Evolutionary conservation across 139 green algal species (phyloP).

Genomic region (Chlamydomonas sp.): DNA sequence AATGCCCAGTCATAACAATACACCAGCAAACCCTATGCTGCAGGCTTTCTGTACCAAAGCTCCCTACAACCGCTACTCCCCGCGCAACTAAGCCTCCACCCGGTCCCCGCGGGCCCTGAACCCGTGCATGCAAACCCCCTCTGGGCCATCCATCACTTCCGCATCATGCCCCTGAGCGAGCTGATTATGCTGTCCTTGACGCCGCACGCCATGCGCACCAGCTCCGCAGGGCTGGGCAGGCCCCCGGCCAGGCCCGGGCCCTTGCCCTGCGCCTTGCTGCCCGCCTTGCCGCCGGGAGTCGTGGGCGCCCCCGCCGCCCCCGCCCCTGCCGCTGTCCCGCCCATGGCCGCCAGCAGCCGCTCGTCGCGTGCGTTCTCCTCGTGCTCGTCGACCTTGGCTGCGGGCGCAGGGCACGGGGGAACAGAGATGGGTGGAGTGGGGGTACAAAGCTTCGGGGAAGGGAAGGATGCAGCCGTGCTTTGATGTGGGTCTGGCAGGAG

Average conservation of each 20-base stretch:
- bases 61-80: too few species aligned
- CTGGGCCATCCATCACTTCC: too few species aligned
- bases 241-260: neutral
- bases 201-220: neutral
- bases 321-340: neutral
- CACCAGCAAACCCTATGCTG: too few species aligned
- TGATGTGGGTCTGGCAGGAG: too few species aligned
- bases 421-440: neutral
- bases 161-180: neutral
- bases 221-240: neutral
- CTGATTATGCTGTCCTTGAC: conserved; percentile 11
- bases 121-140: too few species aligned
- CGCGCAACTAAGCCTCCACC: too few species aligned
- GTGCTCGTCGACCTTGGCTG: conserved; percentile 42
- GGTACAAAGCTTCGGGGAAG: neutral
- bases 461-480: neutral
- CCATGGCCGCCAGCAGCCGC: conserved; percentile 4
- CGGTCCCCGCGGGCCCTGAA: too few species aligned
- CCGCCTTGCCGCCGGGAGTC: too few species aligned
- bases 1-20: too few species aligned
- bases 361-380: conserved; percentile 15
- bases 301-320: neutral
- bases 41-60: too few species aligned
- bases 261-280: neutral
- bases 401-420: neutral